Evolutionary conservation across 495 filamentous ascomycete genomes (phyloP), one percentile per base, ranked within the genome.

Genomic region (Bombardia bombarda): DNA sequence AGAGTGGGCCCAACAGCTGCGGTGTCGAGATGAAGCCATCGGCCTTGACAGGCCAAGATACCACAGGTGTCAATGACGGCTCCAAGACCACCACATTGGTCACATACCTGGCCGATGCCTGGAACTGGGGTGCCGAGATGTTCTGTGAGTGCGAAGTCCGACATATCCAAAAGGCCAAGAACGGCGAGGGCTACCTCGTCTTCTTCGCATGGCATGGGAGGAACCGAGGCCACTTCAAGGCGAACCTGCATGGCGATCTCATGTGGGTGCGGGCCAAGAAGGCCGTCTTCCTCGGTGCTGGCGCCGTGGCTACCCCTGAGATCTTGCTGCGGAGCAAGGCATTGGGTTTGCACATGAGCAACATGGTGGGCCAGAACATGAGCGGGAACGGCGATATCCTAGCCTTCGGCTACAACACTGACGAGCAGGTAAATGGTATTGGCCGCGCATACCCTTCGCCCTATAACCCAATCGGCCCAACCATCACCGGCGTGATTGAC

Each of bases 71-170:
- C 40, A 84, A 84, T 48, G 82, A 84, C 51, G 78, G 79, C 3
- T 80, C 74, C 22, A 86, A 86, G 57, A 79, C 69, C 18, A 78
- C 73, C 12, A 77, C 77, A 2, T 62, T 82, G 3, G 77, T 83
- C 32, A 86, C 76, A 2, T 84, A 83, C 47, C 58, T 84, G 5
- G 67, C 74, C n/a, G 82, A 86, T 57, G 79, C 82, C 18, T 85
- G 80, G 82, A 82, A 84, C 55, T 82, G 79, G 78, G 82, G 79
- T 17, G 79, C 82, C 24, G 79, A 86, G 51, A 76, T 85, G 51
- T 86, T 86, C 51, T 85, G 81, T 50, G 72, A 82, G 49, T 82
- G 79, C 43, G 81, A 84, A 57, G 79, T 84, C 25, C 67, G 77
- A 43, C 78, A 83, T 49, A 67, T 86, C 51, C 73, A 78, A 39